Evolutionary conservation across 1,284 basidiomycete species (phyloP).

Genomic region (Cutaneotrichosporon arboriforme): DNA sequence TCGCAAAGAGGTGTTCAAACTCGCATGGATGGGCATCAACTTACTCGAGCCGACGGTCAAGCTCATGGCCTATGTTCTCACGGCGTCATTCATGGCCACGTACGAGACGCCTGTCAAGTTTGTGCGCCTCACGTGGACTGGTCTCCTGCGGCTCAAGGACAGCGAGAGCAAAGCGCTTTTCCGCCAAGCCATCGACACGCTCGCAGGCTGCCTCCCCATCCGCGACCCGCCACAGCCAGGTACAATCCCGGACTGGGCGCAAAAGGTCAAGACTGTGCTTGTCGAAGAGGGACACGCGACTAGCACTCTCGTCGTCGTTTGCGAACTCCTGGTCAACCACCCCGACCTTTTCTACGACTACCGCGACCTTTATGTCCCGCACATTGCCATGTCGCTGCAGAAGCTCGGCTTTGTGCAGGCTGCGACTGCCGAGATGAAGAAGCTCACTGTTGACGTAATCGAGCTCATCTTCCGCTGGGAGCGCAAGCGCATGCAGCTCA

Average conservation of each 20-base stretch:
- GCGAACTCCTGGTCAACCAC: slow-evolving; percentile 88
- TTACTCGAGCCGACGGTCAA: slow-evolving; percentile 68
- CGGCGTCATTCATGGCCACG: slow-evolving; percentile 87
- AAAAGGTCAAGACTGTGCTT: slow-evolving; percentile 76
- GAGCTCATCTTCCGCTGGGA: slow-evolving; percentile 88
- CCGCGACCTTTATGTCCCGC: slow-evolving; percentile 89
- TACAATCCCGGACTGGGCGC: slow-evolving; percentile 77
- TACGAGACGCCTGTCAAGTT: slow-evolving; percentile 92
- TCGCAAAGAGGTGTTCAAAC: slow-evolving; percentile 92
- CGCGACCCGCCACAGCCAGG: slow-evolving; percentile 54
- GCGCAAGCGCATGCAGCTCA: slow-evolving; percentile 54
- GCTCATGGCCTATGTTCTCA: slow-evolving; percentile 86
- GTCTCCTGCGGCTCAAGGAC: slow-evolving; percentile 75
- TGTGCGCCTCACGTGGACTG: slow-evolving; percentile 88
- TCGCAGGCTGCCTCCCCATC: slow-evolving; percentile 76
- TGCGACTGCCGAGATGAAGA: slow-evolving; percentile 73
- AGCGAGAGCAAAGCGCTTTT: slow-evolving; percentile 70
- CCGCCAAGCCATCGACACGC: slow-evolving; percentile 80
- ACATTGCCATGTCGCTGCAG: slow-evolving; percentile 83
- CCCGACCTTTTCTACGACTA: slow-evolving; percentile 89
- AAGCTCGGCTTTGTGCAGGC: slow-evolving; percentile 77
- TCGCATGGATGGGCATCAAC: slow-evolving; percentile 84
- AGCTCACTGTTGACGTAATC: slow-evolving; percentile 73
- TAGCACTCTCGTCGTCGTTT: slow-evolving; percentile 79
- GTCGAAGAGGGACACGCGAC: slow-evolving; percentile 82